Conservation (phyloP, 2,329 filamentous ascomycete genomes). For the Monilinia aucupariae region DNA sequence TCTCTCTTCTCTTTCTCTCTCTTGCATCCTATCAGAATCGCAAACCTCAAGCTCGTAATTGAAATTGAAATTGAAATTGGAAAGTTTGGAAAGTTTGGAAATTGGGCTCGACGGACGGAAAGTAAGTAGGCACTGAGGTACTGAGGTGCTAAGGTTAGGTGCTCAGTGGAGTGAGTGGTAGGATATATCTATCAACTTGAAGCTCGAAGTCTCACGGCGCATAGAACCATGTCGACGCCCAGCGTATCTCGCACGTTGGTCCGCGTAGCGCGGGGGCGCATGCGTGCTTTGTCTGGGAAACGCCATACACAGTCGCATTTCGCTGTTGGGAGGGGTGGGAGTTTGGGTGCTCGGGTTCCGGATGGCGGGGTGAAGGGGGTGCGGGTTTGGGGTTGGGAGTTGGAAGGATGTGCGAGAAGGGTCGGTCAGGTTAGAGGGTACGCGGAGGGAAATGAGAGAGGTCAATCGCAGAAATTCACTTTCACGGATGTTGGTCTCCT, state of each 20-base stretch:
- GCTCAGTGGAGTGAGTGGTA: no score
- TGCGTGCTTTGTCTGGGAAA: not conserved
- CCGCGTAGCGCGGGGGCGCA: not conserved
- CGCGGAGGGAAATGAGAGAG: not conserved
- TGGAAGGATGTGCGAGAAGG: not conserved
- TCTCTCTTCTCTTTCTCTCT: no score
- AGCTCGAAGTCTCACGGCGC: no score
- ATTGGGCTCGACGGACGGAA: no score
- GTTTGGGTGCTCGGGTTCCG: not conserved
- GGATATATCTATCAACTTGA: no score
- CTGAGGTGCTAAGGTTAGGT: no score
- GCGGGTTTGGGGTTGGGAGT: not conserved
- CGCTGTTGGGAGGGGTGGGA: not conserved
- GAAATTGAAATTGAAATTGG: not conserved
- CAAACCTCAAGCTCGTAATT: not conserved
- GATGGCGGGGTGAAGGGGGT: not conserved
- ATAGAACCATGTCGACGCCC: not conserved
- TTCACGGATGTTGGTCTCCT: slow-evolving; percentile 7
- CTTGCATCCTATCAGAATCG: not conserved
- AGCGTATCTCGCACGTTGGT: not conserved
- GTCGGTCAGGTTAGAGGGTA: not conserved
- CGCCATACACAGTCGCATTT: not conserved
- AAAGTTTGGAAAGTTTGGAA: not conserved
- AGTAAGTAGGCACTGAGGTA: no score
- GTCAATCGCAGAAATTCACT: not conserved